Conservation (phyloP, 306 rosid genomes). For the Vigna trinervia region DNA sequence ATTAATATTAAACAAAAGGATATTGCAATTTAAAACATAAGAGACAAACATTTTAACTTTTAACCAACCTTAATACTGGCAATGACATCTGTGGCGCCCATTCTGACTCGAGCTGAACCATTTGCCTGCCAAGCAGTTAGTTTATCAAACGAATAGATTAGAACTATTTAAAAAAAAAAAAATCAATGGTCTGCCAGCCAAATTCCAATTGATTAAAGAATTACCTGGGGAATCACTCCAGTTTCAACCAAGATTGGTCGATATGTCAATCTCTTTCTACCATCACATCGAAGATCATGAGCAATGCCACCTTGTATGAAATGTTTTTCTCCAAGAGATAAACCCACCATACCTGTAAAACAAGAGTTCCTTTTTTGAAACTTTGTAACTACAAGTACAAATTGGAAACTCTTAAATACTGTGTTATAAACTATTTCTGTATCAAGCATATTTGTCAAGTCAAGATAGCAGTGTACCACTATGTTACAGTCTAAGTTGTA, state of each 20-base stretch:
- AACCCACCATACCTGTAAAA: slow-evolving; percentile 65
- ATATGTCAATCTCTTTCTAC: slow-evolving; percentile 73
- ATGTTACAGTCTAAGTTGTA: not conserved
- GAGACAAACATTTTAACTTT: slow-evolving; percentile 24
- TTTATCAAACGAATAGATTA: slow-evolving; percentile 30
- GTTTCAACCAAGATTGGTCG: slow-evolving; percentile 80
- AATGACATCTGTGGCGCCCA: slow-evolving; percentile 85
- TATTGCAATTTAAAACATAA: not conserved
- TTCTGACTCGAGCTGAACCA: slow-evolving; percentile 86
- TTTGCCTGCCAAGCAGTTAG: slow-evolving; percentile 62
- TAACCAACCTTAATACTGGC: slow-evolving; percentile 84
- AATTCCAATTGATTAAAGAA: slow-evolving; percentile 13
- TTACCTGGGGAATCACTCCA: slow-evolving; percentile 82
- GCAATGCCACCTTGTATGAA: slow-evolving; percentile 87
- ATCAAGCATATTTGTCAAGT: not conserved
- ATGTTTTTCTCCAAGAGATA: slow-evolving; percentile 72
- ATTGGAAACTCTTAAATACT: not conserved
- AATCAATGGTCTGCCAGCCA: not conserved
- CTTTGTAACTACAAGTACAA: slow-evolving; percentile 1
- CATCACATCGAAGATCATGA: slow-evolving; percentile 91
- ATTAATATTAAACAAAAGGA: slow-evolving; percentile 25
- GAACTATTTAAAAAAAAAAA: not conserved
- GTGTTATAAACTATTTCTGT: not conserved
- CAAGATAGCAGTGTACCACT: not conserved
- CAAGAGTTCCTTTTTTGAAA: not conserved